phyloP scores from a whole-genome alignment of 1,139 yeast genomes.

The Hansenula sp. region DNA sequence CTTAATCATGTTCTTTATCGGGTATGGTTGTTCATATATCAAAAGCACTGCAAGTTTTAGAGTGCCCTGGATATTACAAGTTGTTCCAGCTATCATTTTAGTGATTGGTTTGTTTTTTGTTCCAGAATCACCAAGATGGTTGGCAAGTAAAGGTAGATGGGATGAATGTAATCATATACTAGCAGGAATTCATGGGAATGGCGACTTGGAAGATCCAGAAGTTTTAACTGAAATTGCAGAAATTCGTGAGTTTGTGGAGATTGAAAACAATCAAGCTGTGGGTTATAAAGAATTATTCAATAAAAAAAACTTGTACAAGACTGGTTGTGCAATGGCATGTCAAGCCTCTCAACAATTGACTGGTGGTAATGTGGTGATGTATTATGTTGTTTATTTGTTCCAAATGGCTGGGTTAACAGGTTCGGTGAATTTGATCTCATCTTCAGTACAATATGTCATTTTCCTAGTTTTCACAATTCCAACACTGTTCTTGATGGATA shows the following conservation, averaged over 20 bases:
- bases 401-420: slow-evolving; percentile 52
- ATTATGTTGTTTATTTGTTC: slow-evolving; percentile 55
- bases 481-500: slow-evolving; percentile 42
- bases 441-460: slow-evolving; percentile 44
- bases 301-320: slow-evolving; percentile 45
- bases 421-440: slow-evolving; percentile 29
- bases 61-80: slow-evolving; percentile 50
- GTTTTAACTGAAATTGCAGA: slow-evolving; percentile 56
- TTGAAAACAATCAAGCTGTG: slow-evolving; percentile 35
- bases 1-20: slow-evolving; percentile 6
- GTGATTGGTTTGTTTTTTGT: slow-evolving; percentile 31
- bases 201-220: slow-evolving; percentile 46
- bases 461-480: slow-evolving; percentile 44
- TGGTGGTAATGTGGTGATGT: slow-evolving; percentile 67
- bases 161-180: slow-evolving; percentile 33
- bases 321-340: slow-evolving; percentile 51
- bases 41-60: slow-evolving; percentile 42
- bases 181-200: slow-evolving; percentile 38
- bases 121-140: slow-evolving; percentile 76
- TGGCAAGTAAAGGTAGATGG: slow-evolving; percentile 56
- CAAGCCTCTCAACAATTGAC: slow-evolving; percentile 73
- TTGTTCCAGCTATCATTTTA: slow-evolving; percentile 46
- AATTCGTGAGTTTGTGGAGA: slow-evolving; percentile 48
- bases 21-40: slow-evolving; percentile 19
- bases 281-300: slow-evolving; percentile 44